Conservation (phyloP, 352 stramenopile species). For the Phytophthora pini region DNA sequence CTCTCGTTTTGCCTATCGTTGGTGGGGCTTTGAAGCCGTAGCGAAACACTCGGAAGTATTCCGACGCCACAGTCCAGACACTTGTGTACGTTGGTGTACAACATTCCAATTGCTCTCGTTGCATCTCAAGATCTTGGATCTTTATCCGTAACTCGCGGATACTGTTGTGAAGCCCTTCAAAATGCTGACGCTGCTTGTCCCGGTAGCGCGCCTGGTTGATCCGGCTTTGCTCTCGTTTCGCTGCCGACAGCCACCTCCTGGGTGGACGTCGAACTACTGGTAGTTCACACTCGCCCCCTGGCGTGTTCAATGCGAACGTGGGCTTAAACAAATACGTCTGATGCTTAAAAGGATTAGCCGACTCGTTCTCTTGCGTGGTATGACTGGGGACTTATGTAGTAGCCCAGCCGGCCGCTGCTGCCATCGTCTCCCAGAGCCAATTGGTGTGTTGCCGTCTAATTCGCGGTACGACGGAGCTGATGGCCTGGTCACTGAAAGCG, state of each 20-base stretch:
- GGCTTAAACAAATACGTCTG: no score
- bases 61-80: slow-evolving; percentile 15
- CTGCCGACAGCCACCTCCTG: slow-evolving; percentile 5
- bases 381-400: no score
- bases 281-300: no score
- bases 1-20: neutral
- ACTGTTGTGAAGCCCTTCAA: slow-evolving; percentile 2
- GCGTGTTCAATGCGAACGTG: no score
- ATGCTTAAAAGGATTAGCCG: no score
- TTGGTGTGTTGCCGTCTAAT: neutral
- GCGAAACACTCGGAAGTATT: slow-evolving; percentile 22
- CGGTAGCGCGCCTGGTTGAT: slow-evolving; percentile 21
- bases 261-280: neutral
- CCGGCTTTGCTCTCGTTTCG: slow-evolving; percentile 11
- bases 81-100: slow-evolving; percentile 7
- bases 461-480: slow-evolving; percentile 6
- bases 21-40: slow-evolving; percentile 3
- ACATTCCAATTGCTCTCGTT: slow-evolving; percentile 3
- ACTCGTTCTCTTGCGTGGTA: neutral
- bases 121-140: slow-evolving; percentile 10
- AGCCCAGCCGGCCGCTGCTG: neutral
- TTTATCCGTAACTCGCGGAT: slow-evolving; percentile 1
- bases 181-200: slow-evolving; percentile 5
- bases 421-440: neutral
- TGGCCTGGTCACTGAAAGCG: neutral